Conservation (phyloP, 345 rosid genomes). For the Bruguiera parviflora region DNA sequence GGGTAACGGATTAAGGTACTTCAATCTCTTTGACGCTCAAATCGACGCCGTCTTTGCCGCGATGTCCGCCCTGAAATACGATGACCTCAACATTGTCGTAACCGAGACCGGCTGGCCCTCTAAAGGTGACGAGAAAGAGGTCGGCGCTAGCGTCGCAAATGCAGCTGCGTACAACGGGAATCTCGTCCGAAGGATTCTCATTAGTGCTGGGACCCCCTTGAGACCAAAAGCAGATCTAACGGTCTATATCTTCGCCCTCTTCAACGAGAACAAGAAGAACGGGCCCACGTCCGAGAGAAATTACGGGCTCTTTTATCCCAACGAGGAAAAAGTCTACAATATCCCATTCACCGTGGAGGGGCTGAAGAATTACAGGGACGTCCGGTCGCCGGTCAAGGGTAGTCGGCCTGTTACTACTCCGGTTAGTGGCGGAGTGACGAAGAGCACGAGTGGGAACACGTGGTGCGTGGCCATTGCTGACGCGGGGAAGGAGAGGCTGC, state of each 20-base stretch:
- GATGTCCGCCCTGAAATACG: constrained; percentile 66
- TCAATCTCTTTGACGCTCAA: constrained; percentile 90
- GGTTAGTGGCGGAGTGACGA: constrained; percentile 15
- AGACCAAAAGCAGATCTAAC: constrained; percentile 77
- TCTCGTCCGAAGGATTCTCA: constrained; percentile 66
- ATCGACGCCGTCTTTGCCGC: constrained; percentile 97
- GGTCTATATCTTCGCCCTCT: constrained; percentile 84
- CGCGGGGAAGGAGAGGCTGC: constrained; percentile 41
- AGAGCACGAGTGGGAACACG: constrained; percentile 43
- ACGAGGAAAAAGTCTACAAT: constrained; percentile 73
- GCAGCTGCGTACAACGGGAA: constrained; percentile 94
- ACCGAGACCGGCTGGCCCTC: constrained; percentile 99
- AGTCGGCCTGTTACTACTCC: constrained; percentile 5
- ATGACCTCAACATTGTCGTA: constrained; percentile 61
- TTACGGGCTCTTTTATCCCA: constrained; percentile 87
- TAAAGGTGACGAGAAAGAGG: constrained; percentile 71
- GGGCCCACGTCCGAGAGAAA: constrained; percentile 92
- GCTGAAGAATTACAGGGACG: constrained; percentile 34
- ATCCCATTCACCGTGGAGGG: constrained; percentile 65
- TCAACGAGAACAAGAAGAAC: constrained; percentile 73
- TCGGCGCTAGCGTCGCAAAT: constrained; percentile 62
- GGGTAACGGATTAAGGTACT: constrained; percentile 73
- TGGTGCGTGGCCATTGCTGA: constrained; percentile 78
- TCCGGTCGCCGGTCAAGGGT: constrained; percentile 5
- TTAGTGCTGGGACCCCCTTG: constrained; percentile 86